A percentile compares a stretch with the other conserved stretches of the same genome.
phyloP scores from a whole-genome alignment of 495 filamentous ascomycete genomes.

The Parachaetomium inaequale region DNA sequence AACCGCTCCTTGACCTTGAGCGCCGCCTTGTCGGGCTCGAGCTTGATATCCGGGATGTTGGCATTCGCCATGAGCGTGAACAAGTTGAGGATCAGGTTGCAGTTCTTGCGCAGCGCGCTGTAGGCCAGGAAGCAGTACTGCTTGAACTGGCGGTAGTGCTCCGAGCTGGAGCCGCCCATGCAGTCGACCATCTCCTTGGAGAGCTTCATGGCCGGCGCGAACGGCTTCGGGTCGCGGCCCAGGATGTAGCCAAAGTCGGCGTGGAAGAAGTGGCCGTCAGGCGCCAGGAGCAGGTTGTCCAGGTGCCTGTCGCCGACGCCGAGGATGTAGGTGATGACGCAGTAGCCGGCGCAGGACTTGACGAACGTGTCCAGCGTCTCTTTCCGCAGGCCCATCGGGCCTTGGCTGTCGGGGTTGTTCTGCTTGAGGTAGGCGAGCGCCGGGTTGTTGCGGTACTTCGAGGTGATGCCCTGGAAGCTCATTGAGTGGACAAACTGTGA shows the following conservation, averaged over 20 bases:
- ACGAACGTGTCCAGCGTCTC: slow-evolving; percentile 94
- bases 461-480: slow-evolving; percentile 71
- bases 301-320: slow-evolving; percentile 95
- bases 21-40: slow-evolving; percentile 90
- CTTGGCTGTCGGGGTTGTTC: slow-evolving; percentile 83
- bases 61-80: slow-evolving; percentile 97
- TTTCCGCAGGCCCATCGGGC: slow-evolving; percentile 81
- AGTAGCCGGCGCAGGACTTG: slow-evolving; percentile 95
- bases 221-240: slow-evolving; percentile 94
- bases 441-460: slow-evolving; percentile 71
- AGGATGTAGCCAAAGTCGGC: slow-evolving; percentile 98
- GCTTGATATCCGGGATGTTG: slow-evolving; percentile 89
- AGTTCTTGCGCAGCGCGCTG: slow-evolving; percentile 81
- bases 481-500: slow-evolving; percentile 89
- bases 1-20: slow-evolving; percentile 93
- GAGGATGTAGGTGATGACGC: slow-evolving; percentile 98
- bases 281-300: slow-evolving; percentile 89
- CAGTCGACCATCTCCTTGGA: slow-evolving; percentile 98
- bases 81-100: slow-evolving; percentile 89
- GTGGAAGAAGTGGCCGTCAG: slow-evolving; percentile 95
- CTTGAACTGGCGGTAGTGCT: slow-evolving; percentile 82
- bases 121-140: slow-evolving; percentile 96
- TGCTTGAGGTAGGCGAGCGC: slow-evolving; percentile 78
- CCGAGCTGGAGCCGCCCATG: slow-evolving; percentile 80
- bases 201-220: slow-evolving; percentile 94